Evolutionary conservation across 345 rosid genomes (phyloP), one percentile per base, ranked within the genome.

Genomic region (Murraya paniculata): DNA sequence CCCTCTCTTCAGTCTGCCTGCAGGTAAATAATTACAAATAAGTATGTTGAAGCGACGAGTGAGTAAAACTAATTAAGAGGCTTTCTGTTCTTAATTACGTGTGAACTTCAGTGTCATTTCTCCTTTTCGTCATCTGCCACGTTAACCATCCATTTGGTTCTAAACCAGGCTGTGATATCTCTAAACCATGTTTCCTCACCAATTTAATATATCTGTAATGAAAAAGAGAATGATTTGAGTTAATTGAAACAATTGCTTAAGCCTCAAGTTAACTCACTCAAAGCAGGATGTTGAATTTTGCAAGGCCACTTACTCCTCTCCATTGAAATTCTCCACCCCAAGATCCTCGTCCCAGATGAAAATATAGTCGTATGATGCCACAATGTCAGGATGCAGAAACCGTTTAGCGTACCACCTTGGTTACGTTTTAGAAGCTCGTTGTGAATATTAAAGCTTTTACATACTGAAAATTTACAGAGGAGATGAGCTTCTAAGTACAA

Each of bases 341-440:
- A 96, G 95, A 91, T 96, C 99, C 82, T 96, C 98, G 50, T 96
- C 99, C 99, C 98, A 96, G 53, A 96, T 79, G 72, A 96, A 96
- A 66, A 96, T 89, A 83, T 96, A 94, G 14, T 96, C 99, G 80
- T 92, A 96, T 10, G 94, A 82, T 9, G 95, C 88, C 76, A 94
- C 89, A 77, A 96, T 87, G 82, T 91, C 95, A 4, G 99, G 99
- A 83, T 94, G 99, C 73, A 96, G 89, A 87, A 96, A 94, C n/a
- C 99, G 91, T 82, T 96, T 96, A 14, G 95, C 95, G 59, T 88
- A 94, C 99, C 99, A 96, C 98, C 99, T 94, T 79, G 64, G 66
- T 0, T 45, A 67, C 79, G 76, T 55, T 74, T 74, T 33, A 74
- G 65, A 56, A 77, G 57, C 27, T 53, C 30, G 22, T 45, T 55